phyloP scores from a whole-genome alignment of 345 rosid species.

The Camelina laxa region DNA sequence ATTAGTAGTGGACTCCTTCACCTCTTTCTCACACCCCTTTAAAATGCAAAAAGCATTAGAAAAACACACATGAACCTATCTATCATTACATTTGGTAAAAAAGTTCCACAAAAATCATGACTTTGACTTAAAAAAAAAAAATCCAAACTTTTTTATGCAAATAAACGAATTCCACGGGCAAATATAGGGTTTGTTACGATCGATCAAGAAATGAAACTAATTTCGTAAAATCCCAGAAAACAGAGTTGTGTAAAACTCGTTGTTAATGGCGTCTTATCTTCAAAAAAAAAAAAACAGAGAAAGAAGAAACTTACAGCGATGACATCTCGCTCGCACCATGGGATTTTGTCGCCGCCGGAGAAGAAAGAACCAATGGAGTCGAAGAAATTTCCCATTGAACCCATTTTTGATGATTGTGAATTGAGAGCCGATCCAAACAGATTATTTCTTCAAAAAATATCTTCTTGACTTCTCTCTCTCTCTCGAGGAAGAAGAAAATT shows the following conservation, averaged over 20 bases:
- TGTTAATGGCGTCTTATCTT: background rate
- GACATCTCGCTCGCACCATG: slow-evolving; percentile 82
- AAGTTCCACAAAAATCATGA: background rate
- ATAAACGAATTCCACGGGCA: background rate
- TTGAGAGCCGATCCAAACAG: background rate
- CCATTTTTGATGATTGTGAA: slow-evolving; percentile 17
- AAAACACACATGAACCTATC: background rate
- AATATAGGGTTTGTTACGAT: background rate
- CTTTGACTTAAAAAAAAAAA: background rate
- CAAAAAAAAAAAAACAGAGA: slow-evolving; percentile 7
- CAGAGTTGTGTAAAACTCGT: background rate
- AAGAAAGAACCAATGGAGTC: slow-evolving; percentile 67
- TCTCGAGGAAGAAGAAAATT: background rate
- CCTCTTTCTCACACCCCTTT: slow-evolving; percentile 87
- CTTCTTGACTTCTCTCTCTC: too few species aligned
- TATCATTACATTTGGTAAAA: background rate
- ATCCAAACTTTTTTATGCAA: background rate
- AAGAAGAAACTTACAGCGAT: slow-evolving; percentile 54
- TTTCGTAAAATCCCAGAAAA: background rate
- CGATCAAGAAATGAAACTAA: background rate
- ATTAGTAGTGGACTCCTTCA: slow-evolving; percentile 52
- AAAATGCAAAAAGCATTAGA: slow-evolving; percentile 1
- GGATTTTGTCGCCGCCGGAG: slow-evolving; percentile 75
- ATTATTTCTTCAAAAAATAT: too few species aligned
- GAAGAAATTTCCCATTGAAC: slow-evolving; percentile 46